Conservation (phyloP, 257 asterid genomes). For the Eucommia ulmoides region DNA sequence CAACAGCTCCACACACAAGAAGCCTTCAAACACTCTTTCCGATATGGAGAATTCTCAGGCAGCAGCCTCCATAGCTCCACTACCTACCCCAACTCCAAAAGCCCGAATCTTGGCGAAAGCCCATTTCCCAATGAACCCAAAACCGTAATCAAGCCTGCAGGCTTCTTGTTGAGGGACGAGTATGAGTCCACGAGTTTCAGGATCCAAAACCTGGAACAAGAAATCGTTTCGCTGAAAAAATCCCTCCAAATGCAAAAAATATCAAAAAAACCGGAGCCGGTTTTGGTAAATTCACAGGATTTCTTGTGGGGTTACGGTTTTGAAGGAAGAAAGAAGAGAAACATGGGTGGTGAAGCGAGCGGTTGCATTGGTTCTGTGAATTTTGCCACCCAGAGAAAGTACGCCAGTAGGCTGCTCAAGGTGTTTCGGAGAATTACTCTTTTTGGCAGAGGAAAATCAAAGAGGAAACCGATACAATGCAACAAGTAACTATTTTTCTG, state of each 20-base stretch:
- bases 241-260: constrained; percentile 26
- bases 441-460: constrained; percentile 42
- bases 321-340: constrained; percentile 34
- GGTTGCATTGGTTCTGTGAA: constrained; percentile 46
- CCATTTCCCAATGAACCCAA: constrained; percentile 17
- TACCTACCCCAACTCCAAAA: constrained; percentile 34
- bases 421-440: constrained; percentile 32
- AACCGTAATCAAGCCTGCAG: constrained; percentile 15
- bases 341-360: constrained; percentile 23
- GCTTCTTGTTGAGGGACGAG: constrained; percentile 24
- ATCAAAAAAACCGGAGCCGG: constrained; percentile 24
- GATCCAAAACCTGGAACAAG: constrained; percentile 55
- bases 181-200: constrained; percentile 63
- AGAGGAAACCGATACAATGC: too few species aligned
- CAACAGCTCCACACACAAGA: constrained; percentile 67
- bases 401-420: constrained; percentile 36
- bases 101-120: constrained; percentile 30
- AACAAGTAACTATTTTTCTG: too few species aligned
- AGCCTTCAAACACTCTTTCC: constrained; percentile 47
- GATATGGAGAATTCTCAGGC: constrained; percentile 37
- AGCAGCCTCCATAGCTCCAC: constrained; percentile 30
- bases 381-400: constrained; percentile 42
- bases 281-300: constrained; percentile 7
- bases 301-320: constrained; percentile 15
- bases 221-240: constrained; percentile 42